Evolutionary conservation across 371 early-diverging fungal species (phyloP).

Genomic region (Mortierella sp.): DNA sequence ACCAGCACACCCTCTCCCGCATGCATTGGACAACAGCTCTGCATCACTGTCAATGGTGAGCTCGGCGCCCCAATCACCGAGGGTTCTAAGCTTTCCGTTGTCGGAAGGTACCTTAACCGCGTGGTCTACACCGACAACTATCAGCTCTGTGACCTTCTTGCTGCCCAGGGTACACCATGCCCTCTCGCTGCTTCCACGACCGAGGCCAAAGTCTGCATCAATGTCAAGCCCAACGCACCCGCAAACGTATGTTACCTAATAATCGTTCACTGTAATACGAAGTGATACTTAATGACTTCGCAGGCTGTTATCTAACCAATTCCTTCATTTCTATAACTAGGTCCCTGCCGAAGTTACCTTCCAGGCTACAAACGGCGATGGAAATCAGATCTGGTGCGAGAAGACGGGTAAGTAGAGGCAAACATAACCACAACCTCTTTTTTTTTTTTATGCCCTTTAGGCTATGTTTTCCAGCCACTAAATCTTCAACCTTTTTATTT

Average conservation of each 20-base stretch:
- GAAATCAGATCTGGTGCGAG: conserved; percentile 12
- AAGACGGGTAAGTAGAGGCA: no score
- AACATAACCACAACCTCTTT: no score
- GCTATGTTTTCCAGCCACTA: no score
- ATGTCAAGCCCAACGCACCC: conserved; percentile 32
- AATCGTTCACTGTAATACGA: no score
- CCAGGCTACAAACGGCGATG: conserved; percentile 32
- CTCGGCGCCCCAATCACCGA: conserved; percentile 15
- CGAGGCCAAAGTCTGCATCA: conserved; percentile 29
- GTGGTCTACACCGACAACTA: conserved; percentile 32
- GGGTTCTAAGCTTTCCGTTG: conserved; percentile 10
- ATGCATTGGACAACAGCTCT: no score
- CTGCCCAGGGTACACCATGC: conserved; percentile 16
- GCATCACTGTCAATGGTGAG: neutral
- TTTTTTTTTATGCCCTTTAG: no score
- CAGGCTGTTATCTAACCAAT: no score
- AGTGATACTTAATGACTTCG: no score
- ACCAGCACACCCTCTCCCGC: no score
- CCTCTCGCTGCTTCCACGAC: conserved; percentile 31
- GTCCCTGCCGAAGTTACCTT: conserved; percentile 25
- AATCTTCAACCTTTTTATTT: no score
- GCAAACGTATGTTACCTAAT: neutral
- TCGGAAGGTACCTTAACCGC: conserved; percentile 16
- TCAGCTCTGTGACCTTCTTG: conserved; percentile 21
- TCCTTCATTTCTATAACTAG: no score